Evolutionary conservation across 495 filamentous ascomycete species (phyloP), one percentile per base, ranked within the genome.

Genomic region (Cercophora newfieldiana): DNA sequence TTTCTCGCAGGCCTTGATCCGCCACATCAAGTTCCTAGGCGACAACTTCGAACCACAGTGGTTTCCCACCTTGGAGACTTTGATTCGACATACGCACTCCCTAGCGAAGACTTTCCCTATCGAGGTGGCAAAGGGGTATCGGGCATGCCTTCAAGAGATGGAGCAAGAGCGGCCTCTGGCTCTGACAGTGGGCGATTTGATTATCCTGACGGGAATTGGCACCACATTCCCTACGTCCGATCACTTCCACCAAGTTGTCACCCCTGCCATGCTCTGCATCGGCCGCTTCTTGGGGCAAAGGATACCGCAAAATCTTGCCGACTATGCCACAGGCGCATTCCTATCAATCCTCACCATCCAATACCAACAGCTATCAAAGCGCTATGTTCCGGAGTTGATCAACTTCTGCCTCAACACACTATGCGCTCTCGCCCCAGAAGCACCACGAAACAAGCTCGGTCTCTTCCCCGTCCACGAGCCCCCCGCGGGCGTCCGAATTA

Each of bases 141-240:
- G 93, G 12, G 72, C 82, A 6, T 88, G 89, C 65, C 84, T 99
- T 8, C 82, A 88, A 60, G 76, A 84, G 48, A 83, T 95, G 21
- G 83, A 89, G 25, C 76, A 83, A 64, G 73, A 81, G 28, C 85
- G 87, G 58, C 84, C 88, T 6, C 79, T 88, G 54, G 81, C 79
- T 19, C 87, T 90, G 12, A 87, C 81, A 1, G 82, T 89, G 10
- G 90, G 91, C 3, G 93, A 98, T 72, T 81, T 98, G 24, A 75
- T 93, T 10, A 74, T 96, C 26, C 78, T 99, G 47, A 94, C 92
- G 0, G 92, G 92, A 0, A 85, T 97, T 68, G 87, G 87, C 29
- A 87, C 88, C 7, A 90, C 94, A 65, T 99, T 96, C 74, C 93
- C 96, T 5, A 97, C 96, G 0, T 96, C 92, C 0, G 95, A 99